Base-by-base conservation (phyloP, 1,139 yeast genomes). In the Eremothecium coryli region DNA sequence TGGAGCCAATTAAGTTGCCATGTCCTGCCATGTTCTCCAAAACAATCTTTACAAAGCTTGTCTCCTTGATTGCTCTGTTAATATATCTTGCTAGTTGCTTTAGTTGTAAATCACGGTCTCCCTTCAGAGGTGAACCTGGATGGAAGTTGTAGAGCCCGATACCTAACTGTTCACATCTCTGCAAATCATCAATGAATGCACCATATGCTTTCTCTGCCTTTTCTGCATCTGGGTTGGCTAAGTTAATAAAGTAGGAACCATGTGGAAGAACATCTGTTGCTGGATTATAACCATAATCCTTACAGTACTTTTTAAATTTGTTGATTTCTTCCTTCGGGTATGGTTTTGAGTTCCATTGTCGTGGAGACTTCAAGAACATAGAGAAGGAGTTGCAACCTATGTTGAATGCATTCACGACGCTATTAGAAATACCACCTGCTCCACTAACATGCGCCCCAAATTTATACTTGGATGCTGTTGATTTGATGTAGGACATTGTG, bases 21-120 rank as follows among this genome's bases (percentile, higher is more conserved):
- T 86, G 94, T 9, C 98, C 98, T 0, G 98, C 96, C 98, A 93
- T 90, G 54, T 90, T 90, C 54, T 90, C 99, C 38, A 93, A 69
- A 9, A 90, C 94, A 33, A 90, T 78, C 52, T 79, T 85, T 22
- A 90, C 97, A 52, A 76, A 79, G 4, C 60, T 49, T 0, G 98
- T 90, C 38, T 75, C 76, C 20, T 62, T 60, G 29, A 82, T 79
- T 5, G 94, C 96, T 27, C 62, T 66, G 56, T 93, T 90, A 46
- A 90, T 77, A 43, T 82, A 80, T 12, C 66, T 66, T 0, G 97
- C 96, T 43, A 90, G 64, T 37, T 75, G 71, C 33, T 61, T 61
- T 33, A 88, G 61, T 1, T 93, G 84, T 18, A 65, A 71, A 3
- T 58, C 52, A 50, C 79, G 85, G 51, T 81, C 82, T 1, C 81